Base-by-base conservation (phyloP, 345 rosid genomes). In the Populus ilicifolia region DNA sequence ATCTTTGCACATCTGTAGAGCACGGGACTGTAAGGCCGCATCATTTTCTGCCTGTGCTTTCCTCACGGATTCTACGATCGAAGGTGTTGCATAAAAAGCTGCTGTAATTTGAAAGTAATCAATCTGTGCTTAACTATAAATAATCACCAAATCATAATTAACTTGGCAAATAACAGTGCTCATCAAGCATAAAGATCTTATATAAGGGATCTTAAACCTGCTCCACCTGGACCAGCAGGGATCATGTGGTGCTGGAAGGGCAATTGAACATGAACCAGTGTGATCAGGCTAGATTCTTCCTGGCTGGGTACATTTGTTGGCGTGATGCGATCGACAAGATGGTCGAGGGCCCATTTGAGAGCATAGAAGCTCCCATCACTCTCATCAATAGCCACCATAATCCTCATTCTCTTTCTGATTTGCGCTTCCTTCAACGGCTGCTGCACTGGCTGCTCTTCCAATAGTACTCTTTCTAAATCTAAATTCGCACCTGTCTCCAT, bases 301-400 rank as follows among this genome's bases (percentile, higher is more conserved):
- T 14, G 67, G 29, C 30, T 72, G 27, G 79, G 83, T 20, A 83
- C 84, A 27, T 54, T 54, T 1, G 72, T 20, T 17, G 77, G 25
- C 43, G 35, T 20, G 33, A 74, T 73, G 41, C 65, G 66, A 8
- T 23, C 36, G 68, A 79, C 64, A 21, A 90, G 81, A 65, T 87
- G 73, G 35, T 89, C 88, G 18, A 89, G 88, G 0, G 79, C 82
- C 97, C 93, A 91, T 54, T 84, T 81, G 41, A 93, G 87, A 16
- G 92, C 94, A 61, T 88, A 83, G 75, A 89, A 89, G 67, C 96
- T 90, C 63, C 81, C 88, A 25, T 84, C 89, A 80, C 94, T 91
- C 44, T 89, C 93, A 46, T 93, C 96, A 14, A 89, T 33, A 1
- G 89, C 92, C 80, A 87, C 88, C 89, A 88, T 80, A 59, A 89